Base-by-base conservation (phyloP, 768 basidiomycete genomes). In the Mycena alexandri region DNA sequence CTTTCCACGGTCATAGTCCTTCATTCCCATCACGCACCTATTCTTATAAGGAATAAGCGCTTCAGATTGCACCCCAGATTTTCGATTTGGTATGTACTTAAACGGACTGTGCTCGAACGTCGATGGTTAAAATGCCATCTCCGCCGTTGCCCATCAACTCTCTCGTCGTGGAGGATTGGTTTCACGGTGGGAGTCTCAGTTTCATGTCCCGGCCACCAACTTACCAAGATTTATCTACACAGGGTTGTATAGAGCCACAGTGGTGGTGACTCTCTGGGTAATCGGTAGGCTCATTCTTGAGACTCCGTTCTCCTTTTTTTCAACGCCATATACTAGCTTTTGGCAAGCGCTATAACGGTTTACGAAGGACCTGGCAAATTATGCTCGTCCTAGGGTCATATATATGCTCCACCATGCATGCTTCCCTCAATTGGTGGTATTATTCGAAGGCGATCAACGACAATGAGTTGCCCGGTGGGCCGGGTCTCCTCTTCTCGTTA, bases 101-200 rank as follows among this genome's bases (percentile, higher is more conserved):
- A n/a, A n/a, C n/a, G n/a, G n/a, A n/a, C n/a, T n/a, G n/a, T n/a
- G n/a, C n/a, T n/a, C n/a, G n/a, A n/a, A n/a, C n/a, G n/a, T n/a
- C n/a, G n/a, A n/a, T n/a, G n/a, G n/a, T n/a, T n/a, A n/a, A n/a
- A n/a, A n/a, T n/a, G n/a, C n/a, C n/a, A n/a, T n/a, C n/a, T n/a
- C n/a, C n/a, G n/a, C n/a, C n/a, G n/a, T n/a, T n/a, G 25, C 57
- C 64, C 8, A 54, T 59, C 42, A 65, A n/a, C 42, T 46, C 57
- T 10, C 50, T 57, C 51, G 55, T 67, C 21, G 59, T 67, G 21
- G 65, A 67, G 51, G 33, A 55, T 25, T 67, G 65, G 65, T 46
- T 67, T 25, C n/a, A 67, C 54, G 65, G 65, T 61, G 34, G 12
- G 34, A 12, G 34, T 36, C n/a, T n/a, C n/a, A n/a, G n/a, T n/a